Conservation (phyloP, 345 rosid species). For the Physaria fendleri region DNA sequence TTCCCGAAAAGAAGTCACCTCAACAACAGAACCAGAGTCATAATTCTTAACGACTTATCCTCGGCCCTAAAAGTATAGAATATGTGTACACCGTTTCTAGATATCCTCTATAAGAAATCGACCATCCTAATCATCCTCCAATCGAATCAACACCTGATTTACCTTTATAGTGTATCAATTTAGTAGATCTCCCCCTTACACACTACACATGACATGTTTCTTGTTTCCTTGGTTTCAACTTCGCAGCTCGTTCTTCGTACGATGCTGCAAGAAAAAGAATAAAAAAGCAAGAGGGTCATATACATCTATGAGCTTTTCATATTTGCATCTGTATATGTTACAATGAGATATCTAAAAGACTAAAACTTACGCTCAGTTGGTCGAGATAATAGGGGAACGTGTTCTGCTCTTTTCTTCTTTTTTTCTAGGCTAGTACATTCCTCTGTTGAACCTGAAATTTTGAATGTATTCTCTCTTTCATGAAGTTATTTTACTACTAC, state of each 20-base stretch:
- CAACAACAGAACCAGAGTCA: too few species aligned
- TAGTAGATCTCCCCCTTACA: background rate
- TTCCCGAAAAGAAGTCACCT: too few species aligned
- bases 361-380: slow-evolving; percentile 83
- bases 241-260: slow-evolving; percentile 65
- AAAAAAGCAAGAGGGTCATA: background rate
- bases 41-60: too few species aligned
- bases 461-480: slow-evolving; percentile 5
- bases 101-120: too few species aligned
- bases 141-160: too few species aligned
- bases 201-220: slow-evolving; percentile 12
- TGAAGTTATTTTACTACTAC: background rate
- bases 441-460: slow-evolving; percentile 29
- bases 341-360: background rate
- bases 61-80: too few species aligned
- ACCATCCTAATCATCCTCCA: too few species aligned
- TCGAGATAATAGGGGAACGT: slow-evolving; percentile 60
- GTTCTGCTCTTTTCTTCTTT: slow-evolving; percentile 44
- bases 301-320: background rate
- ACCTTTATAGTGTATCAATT: too few species aligned
- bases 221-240: slow-evolving; percentile 32
- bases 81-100: too few species aligned
- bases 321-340: slow-evolving; percentile 3
- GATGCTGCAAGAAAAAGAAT: slow-evolving; percentile 43
- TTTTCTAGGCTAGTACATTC: slow-evolving; percentile 16